phyloP scores from a whole-genome alignment of 2,329 filamentous ascomycete genomes.

The Paraphoma sp. region DNA sequence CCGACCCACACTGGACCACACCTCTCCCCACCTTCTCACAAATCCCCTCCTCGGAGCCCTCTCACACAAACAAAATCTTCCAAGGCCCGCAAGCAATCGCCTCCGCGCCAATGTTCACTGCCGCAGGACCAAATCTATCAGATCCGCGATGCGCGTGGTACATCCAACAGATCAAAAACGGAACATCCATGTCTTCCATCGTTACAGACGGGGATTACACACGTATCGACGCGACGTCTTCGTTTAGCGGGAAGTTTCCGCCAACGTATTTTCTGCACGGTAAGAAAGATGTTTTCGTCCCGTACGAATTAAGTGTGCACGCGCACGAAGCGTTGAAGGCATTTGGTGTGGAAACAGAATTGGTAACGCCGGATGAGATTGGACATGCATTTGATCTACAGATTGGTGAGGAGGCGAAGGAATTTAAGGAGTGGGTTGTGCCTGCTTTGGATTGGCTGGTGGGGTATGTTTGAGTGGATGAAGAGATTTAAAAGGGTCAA shows the following conservation, averaged over 20 bases:
- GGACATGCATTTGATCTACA: constrained; percentile 12
- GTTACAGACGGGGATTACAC: constrained; percentile 1
- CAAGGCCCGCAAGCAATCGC: constrained; percentile 2
- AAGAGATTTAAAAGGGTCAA: neutral
- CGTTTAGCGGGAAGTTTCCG: neutral
- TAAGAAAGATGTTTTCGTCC: constrained; percentile 3
- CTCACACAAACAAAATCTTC: neutral
- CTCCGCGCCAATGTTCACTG: constrained; percentile 2
- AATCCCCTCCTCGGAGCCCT: neutral
- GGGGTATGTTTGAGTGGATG: constrained; percentile 7
- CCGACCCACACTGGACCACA: neutral
- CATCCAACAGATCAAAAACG: constrained; percentile 8
- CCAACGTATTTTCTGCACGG: constrained; percentile 9
- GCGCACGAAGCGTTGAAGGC: constrained; percentile 5
- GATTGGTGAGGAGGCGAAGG: neutral
- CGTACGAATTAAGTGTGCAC: neutral
- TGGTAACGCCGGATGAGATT: constrained; percentile 5
- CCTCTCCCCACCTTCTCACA: constrained; percentile 1
- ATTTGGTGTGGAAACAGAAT: constrained; percentile 2
- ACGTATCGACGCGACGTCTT: neutral
- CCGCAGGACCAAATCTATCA: constrained; percentile 3
- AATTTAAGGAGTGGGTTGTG: constrained; percentile 8
- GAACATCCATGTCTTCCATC: constrained; percentile 4
- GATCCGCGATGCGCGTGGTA: constrained; percentile 10
- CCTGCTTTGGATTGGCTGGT: constrained; percentile 7